These are phyloP conservation scores for Rugonectria rugulosa DNA, from an alignment of 2,329 filamentous ascomycete genomes.

Conservation along the genomic window DNA sequence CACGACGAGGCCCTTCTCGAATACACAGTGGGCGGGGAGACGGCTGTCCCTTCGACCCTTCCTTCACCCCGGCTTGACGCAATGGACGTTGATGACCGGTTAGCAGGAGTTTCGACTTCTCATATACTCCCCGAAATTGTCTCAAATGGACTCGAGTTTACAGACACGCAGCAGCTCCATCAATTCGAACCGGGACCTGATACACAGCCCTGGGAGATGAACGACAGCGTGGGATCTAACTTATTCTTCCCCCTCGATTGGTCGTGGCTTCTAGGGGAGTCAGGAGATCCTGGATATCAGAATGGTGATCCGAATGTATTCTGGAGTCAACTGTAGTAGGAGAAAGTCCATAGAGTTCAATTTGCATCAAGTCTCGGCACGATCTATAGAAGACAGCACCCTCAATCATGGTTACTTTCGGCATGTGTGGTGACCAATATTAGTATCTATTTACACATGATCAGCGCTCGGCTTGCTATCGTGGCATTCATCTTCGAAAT, in stretches of 20 bases:
- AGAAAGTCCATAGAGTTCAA: too few species aligned
- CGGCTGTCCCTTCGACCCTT: not conserved
- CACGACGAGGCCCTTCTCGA: slow-evolving; percentile 2
- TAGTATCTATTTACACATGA: not conserved
- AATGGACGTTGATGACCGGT: not conserved
- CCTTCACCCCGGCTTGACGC: slow-evolving; percentile 4
- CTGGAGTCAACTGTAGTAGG: not conserved
- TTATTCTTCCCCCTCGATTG: not conserved
- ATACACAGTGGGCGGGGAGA: not conserved
- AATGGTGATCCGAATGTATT: not conserved
- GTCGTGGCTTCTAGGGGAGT: slow-evolving; percentile 8
- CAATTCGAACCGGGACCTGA: too few species aligned
- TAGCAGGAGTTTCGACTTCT: not conserved
- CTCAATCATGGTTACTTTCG: too few species aligned
- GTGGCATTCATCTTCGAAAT: not conserved
- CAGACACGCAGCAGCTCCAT: too few species aligned
- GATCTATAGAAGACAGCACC: too few species aligned
- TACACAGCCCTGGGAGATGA: too few species aligned
- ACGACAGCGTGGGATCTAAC: not conserved
- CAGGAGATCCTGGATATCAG: not conserved
- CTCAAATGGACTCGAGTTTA: not conserved
- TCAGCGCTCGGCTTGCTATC: not conserved
- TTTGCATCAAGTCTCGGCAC: too few species aligned
- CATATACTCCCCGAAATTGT: not conserved
- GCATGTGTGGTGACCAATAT: too few species aligned